These are phyloP conservation scores for Aplosporella prunicola DNA, from an alignment of 2,329 filamentous ascomycete species.

Conservation along the genomic window DNA sequence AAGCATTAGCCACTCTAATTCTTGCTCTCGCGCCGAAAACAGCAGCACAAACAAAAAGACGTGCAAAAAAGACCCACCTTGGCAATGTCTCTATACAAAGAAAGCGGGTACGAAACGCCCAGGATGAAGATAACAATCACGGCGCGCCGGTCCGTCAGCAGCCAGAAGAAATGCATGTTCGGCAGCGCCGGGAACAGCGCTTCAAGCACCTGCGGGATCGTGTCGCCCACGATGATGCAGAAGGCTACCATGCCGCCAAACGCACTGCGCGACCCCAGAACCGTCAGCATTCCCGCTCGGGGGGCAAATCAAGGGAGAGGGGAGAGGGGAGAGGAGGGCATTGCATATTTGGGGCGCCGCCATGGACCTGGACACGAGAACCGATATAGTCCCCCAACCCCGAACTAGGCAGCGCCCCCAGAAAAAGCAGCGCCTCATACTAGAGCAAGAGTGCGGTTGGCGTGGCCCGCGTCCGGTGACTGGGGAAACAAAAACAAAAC, in stretches of 20 bases:
- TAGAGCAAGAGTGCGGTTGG: too few relatives aligned
- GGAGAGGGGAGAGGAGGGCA: too few relatives aligned
- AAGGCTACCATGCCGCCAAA: slow-evolving; percentile 99
- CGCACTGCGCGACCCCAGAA: slow-evolving; percentile 54
- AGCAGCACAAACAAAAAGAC: background rate
- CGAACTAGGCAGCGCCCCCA: too few relatives aligned
- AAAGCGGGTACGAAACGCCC: slow-evolving; percentile 80
- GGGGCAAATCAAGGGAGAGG: too few relatives aligned
- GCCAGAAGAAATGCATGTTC: slow-evolving; percentile 65
- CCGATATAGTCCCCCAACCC: too few relatives aligned
- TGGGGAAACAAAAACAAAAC: too few relatives aligned
- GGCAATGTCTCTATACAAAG: slow-evolving; percentile 90
- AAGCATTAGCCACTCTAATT: too few relatives aligned
- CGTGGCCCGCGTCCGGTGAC: too few relatives aligned
- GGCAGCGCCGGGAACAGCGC: slow-evolving; percentile 71
- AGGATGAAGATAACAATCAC: slow-evolving; percentile 84
- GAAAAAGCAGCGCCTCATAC: too few relatives aligned
- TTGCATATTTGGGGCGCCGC: too few relatives aligned
- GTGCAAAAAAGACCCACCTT: slow-evolving; percentile 52
- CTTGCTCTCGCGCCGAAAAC: background rate
- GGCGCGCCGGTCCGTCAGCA: slow-evolving; percentile 70
- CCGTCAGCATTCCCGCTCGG: too few relatives aligned
- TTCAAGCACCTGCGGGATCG: slow-evolving; percentile 79
- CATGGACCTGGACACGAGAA: too few relatives aligned
- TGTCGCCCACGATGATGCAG: slow-evolving; percentile 93